Percentiles rank a stretch among this genome's conserved stretches.
These are phyloP conservation scores for Mrakia gelida DNA, from an alignment of 768 basidiomycete species.

Conservation along the genomic window DNA sequence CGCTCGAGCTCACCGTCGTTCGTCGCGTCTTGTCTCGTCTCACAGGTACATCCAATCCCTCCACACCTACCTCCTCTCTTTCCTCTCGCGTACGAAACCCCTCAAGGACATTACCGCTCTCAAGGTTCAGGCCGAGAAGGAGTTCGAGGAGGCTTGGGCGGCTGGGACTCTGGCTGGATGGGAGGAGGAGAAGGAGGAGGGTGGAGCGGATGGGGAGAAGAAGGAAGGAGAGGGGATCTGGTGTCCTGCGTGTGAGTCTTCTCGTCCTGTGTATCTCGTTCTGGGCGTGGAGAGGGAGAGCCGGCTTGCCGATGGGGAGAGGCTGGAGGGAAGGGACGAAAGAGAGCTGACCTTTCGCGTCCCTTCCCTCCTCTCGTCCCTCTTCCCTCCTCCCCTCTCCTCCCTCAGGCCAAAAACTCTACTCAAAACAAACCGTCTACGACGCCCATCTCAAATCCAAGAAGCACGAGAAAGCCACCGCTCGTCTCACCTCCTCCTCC, in stretches of 20 bases:
- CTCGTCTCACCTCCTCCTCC: slow-evolving; percentile 53
- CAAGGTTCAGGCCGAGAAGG: slow-evolving; percentile 59
- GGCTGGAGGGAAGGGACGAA: too few species aligned
- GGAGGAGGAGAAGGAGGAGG: slow-evolving; percentile 52
- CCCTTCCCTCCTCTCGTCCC: background rate
- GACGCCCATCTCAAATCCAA: slow-evolving; percentile 93
- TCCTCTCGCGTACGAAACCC: slow-evolving; percentile 77
- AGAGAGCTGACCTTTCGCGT: slow-evolving; percentile 7
- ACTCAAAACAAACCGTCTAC: slow-evolving; percentile 96
- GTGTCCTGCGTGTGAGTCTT: slow-evolving; percentile 81
- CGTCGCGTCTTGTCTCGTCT: background rate
- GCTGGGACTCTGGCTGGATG: slow-evolving; percentile 69
- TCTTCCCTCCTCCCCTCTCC: slow-evolving; percentile 7
- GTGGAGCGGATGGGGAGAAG: slow-evolving; percentile 50
- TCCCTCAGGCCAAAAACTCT: slow-evolving; percentile 77
- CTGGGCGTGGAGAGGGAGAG: too few species aligned
- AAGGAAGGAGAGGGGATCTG: slow-evolving; percentile 63
- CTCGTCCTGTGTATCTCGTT: too few species aligned
- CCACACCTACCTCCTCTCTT: slow-evolving; percentile 78
- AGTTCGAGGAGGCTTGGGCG: slow-evolving; percentile 79
- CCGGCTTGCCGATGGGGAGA: too few species aligned
- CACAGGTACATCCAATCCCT: slow-evolving; percentile 76
- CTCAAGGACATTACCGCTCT: slow-evolving; percentile 69
- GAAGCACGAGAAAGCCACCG: slow-evolving; percentile 88
- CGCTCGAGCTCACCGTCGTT: background rate